These are phyloP conservation scores for Viridothelium virens DNA, from an alignment of 495 filamentous ascomycete genomes.

Conservation along the genomic window DNA sequence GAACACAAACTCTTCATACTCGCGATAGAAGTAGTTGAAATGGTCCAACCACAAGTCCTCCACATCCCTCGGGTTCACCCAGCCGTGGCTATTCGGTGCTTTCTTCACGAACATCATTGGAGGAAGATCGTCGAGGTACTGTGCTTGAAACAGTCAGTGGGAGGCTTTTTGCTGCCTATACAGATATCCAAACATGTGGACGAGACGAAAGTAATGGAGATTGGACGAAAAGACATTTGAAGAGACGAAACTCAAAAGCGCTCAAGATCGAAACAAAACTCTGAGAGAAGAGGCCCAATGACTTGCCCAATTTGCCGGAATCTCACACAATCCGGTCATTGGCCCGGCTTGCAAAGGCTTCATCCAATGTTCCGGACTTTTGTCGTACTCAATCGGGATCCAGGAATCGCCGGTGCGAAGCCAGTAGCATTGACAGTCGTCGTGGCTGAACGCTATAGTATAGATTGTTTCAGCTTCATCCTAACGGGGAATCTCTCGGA, in stretches of 20 bases:
- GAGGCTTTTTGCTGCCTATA: too few relatives aligned
- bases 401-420: constrained; percentile 42
- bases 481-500: constrained; percentile 17
- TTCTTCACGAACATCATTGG: constrained; percentile 54
- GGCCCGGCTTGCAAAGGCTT: constrained; percentile 42
- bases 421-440: constrained; percentile 53
- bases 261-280: neutral
- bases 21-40: constrained; percentile 54
- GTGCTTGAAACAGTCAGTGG: too few relatives aligned
- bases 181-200: too few relatives aligned
- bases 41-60: constrained; percentile 53
- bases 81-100: constrained; percentile 48
- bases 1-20: constrained; percentile 56
- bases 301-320: constrained; percentile 45
- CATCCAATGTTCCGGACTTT: constrained; percentile 51
- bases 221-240: neutral
- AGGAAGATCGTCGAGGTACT: constrained; percentile 32
- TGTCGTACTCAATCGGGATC: constrained; percentile 45
- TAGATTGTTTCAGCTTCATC: constrained; percentile 15
- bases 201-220: neutral
- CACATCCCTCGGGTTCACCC: constrained; percentile 48
- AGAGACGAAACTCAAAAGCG: constrained; percentile 28
- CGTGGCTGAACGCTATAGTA: constrained; percentile 44
- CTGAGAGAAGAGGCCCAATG: neutral
- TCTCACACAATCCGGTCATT: constrained; percentile 47